Base-by-base conservation (phyloP, 192 early-diverging fungal species). In the Funneliformis geosporum region DNA sequence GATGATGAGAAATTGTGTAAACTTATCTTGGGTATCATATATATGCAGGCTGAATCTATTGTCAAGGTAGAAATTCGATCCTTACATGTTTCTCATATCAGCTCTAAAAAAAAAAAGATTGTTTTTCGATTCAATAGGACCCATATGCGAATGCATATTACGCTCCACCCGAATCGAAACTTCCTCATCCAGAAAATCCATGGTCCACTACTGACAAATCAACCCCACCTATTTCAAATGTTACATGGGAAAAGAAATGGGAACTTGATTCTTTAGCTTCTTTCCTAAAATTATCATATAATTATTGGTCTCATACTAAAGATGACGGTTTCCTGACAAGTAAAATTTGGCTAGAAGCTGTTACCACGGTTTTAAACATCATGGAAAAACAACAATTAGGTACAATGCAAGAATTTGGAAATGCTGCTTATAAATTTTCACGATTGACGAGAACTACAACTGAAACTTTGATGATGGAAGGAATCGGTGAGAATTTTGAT, bases 101-200 rank as follows among this genome's bases (percentile, higher is more conserved):
- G 16, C 18, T 55, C 21, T 55, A 5, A 21, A 21, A 21, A 55
- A 55, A 21, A 55, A 21, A n/a, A n/a, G n/a, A n/a, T 59, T 61
- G 83, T 11, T 23, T 73, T 33, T 33, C 33, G 33, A 33, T 33
- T 33, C 33, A 33, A 47, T 81, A 83, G 47, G 76, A 88, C 47
- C 85, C 87, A 18, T 92, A 89, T 77, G 86, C 90, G n/a, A 93
- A 93, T 80, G 91, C 92, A 43, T 93, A 89, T 84, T 80, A 88
- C 73, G 85, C 85, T 3, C 90, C 90, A 16, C 62, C 69, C 33
- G 82, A 86, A 27, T 84, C 88, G 10, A 80, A 81, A 4, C 59
- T 85, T 55, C 33, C 28, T 66, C 81, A 80, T 3, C 62, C 71
- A 11, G 73, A 83, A 60, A 85, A 87, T 68, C 62, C 61, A 18